These are phyloP conservation scores for Alnus glutinosa DNA, from an alignment of 306 rosid genomes.

Conservation along the genomic window DNA sequence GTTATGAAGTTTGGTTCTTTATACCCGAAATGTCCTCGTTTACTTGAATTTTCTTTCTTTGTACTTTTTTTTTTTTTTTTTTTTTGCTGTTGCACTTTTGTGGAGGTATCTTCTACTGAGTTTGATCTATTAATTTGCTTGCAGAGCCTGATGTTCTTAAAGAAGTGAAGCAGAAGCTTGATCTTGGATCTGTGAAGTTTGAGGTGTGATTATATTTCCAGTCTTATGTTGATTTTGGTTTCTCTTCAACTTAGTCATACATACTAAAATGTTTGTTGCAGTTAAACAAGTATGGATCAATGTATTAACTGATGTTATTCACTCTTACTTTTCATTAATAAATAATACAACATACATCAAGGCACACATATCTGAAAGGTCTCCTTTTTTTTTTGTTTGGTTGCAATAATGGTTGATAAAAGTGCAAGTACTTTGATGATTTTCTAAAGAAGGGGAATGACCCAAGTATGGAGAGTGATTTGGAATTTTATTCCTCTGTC, in stretches of 20 bases:
- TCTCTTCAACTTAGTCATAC: no score
- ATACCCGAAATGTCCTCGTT: background rate
- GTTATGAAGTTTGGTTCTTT: background rate
- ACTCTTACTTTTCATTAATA: background rate
- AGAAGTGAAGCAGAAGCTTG: conserved; percentile 97
- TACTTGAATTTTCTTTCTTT: background rate
- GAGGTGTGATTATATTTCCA: conserved; percentile 54
- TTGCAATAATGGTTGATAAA: background rate
- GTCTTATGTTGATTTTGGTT: background rate
- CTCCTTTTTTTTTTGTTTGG: background rate
- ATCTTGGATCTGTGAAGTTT: conserved; percentile 91
- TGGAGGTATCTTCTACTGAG: background rate
- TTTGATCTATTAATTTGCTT: conserved; percentile 27
- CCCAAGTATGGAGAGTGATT: background rate
- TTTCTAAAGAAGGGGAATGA: background rate
- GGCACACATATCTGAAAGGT: background rate
- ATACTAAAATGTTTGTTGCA: no score
- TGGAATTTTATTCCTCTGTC: background rate
- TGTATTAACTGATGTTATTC: background rate
- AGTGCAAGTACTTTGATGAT: background rate
- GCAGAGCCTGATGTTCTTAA: conserved; percentile 94
- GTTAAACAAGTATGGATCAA: background rate
- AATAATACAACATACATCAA: background rate
- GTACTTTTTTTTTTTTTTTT: background rate
- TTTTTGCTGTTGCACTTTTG: background rate